These are phyloP conservation scores for Mycena alexandri DNA, from an alignment of 768 basidiomycete species.

Conservation along the genomic window DNA sequence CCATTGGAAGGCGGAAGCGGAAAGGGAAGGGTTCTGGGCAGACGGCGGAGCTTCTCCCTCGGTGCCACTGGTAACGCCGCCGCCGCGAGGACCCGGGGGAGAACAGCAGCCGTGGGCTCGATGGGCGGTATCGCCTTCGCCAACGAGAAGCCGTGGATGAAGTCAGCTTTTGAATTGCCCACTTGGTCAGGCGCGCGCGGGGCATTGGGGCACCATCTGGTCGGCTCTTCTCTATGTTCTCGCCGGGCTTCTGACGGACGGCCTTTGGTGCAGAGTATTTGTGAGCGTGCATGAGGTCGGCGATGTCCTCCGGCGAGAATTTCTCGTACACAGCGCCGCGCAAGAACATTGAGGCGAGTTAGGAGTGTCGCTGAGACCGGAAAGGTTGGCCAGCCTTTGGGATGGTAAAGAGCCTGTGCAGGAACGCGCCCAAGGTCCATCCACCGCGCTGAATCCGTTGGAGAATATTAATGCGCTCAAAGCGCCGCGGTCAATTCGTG, in stretches of 20 bases:
- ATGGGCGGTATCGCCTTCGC: slow-evolving; percentile 4
- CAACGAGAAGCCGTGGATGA: slow-evolving; percentile 17
- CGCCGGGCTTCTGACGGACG: no score
- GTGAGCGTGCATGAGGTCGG: slow-evolving; percentile 11
- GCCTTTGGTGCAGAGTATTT: background rate
- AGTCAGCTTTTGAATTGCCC: slow-evolving; percentile 20
- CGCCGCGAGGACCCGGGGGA: slow-evolving; percentile 11
- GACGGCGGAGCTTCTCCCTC: no score
- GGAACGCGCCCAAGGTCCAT: slow-evolving; percentile 13
- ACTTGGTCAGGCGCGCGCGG: slow-evolving; percentile 10
- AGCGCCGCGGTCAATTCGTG: background rate
- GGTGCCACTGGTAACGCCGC: no score
- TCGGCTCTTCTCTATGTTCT: background rate
- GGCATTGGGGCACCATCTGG: background rate
- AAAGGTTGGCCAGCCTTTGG: background rate
- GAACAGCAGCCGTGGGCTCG: background rate
- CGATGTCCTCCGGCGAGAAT: background rate
- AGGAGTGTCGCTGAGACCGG: slow-evolving; percentile 1
- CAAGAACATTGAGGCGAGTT: background rate
- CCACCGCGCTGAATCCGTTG: background rate
- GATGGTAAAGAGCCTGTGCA: background rate
- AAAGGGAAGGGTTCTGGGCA: no score
- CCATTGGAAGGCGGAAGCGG: no score
- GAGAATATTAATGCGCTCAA: slow-evolving; percentile 24
- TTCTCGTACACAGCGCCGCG: background rate